Evolutionary conservation across 192 early-diverging fungal genomes (phyloP).

Genomic region (Backusella tarrabulga): DNA sequence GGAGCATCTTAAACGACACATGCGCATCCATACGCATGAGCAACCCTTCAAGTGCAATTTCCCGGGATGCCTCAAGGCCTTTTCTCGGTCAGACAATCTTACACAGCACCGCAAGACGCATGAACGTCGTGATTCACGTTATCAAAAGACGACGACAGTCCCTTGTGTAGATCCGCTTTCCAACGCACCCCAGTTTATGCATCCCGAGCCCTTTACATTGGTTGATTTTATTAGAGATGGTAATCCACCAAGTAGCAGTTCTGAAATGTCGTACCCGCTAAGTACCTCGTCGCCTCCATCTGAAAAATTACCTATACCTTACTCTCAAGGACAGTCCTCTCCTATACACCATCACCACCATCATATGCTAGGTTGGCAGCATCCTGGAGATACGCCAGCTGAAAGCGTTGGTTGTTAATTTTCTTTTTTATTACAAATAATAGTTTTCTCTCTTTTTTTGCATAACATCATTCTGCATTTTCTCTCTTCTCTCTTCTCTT

Average conservation of each 20-base stretch:
- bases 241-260: neutral
- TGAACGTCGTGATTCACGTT: constrained; percentile 30
- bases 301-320: neutral
- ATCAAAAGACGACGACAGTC: neutral
- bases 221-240: constrained; percentile 14
- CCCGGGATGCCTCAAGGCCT: constrained; percentile 53
- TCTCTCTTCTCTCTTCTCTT: neutral
- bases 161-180: neutral
- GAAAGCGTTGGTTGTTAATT: constrained; percentile 21
- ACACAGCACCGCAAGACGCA: constrained; percentile 55
- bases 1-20: constrained; percentile 78
- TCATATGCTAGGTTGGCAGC: constrained; percentile 24
- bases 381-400: constrained; percentile 22
- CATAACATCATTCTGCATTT: constrained; percentile 3
- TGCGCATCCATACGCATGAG: constrained; percentile 64
- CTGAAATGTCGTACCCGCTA: neutral
- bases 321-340: neutral
- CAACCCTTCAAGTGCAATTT: constrained; percentile 59
- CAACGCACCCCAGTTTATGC: constrained; percentile 2
- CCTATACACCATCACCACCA: constrained; percentile 12
- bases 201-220: constrained; percentile 2
- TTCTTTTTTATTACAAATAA: neutral
- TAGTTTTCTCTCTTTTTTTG: neutral
- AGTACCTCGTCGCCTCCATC: neutral
- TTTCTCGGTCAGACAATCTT: constrained; percentile 65